Evolutionary conservation across 2,329 filamentous ascomycete genomes (phyloP).

Genomic region (Cordyceps cicadae): DNA sequence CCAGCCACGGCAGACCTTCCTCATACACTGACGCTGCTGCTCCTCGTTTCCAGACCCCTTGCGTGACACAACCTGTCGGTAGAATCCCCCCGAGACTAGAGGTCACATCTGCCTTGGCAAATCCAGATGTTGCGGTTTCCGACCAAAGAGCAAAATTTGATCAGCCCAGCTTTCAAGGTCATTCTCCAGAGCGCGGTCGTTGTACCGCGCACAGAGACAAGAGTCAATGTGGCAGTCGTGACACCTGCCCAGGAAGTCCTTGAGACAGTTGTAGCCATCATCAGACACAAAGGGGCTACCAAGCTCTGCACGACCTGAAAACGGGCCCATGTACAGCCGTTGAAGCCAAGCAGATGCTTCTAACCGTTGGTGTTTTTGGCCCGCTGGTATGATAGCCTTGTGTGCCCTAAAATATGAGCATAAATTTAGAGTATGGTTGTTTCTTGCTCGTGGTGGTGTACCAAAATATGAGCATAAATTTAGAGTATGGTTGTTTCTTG

Average conservation of each 20-base stretch:
- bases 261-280: slow-evolving; percentile 34
- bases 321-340: slow-evolving; percentile 31
- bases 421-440: slow-evolving; percentile 14
- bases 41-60: slow-evolving; percentile 29
- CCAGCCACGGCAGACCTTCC: slow-evolving; percentile 36
- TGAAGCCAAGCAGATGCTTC: slow-evolving; percentile 18
- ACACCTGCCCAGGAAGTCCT: slow-evolving; percentile 34
- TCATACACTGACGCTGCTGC: slow-evolving; percentile 30
- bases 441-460: slow-evolving; percentile 13
- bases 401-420: slow-evolving; percentile 18
- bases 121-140: slow-evolving; percentile 34
- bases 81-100: too few species aligned
- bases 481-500: slow-evolving; percentile 13
- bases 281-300: slow-evolving; percentile 42
- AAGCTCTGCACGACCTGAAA: slow-evolving; percentile 30
- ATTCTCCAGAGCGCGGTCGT: slow-evolving; percentile 24
- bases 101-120: slow-evolving; percentile 25
- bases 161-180: slow-evolving; percentile 35
- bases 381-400: slow-evolving; percentile 14
- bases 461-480: slow-evolving; percentile 20
- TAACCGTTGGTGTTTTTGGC: slow-evolving; percentile 13
- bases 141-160: slow-evolving; percentile 27
- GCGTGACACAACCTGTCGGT: slow-evolving; percentile 5
- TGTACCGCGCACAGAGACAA: slow-evolving; percentile 39
- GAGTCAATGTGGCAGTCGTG: slow-evolving; percentile 35